Percentiles rank a stretch among this genome's conserved stretches.
Conservation (phyloP, 768 basidiomycete species). For the Leccinum subgranulosum region DNA sequence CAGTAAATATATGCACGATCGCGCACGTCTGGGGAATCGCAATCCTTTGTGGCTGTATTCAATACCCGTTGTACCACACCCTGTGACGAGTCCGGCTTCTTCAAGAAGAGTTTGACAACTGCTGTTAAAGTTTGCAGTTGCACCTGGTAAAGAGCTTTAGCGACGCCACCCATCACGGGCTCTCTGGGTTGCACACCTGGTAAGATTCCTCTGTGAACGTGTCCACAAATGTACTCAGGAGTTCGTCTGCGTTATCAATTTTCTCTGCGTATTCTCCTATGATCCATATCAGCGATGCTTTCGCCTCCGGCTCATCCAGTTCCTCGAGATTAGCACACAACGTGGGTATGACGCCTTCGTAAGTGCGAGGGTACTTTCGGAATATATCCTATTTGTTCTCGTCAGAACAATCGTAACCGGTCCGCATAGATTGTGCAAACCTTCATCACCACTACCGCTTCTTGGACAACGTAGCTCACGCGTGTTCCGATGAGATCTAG, state of each 20-base stretch:
- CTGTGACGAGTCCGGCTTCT: conserved; percentile 91
- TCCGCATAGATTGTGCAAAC: conserved; percentile 37
- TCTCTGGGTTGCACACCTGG: conserved; percentile 45
- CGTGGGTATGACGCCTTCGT: conserved; percentile 95
- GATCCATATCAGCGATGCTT: conserved; percentile 98
- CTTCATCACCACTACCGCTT: conserved; percentile 99
- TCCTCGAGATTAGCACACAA: conserved; percentile 95
- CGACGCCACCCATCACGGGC: background rate
- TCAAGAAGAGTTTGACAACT: conserved; percentile 94
- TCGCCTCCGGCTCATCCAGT: conserved; percentile 96
- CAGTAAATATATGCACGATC: conserved; percentile 99
- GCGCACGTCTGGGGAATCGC: conserved; percentile 94
- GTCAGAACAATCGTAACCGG: background rate
- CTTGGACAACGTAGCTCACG: conserved; percentile 97
- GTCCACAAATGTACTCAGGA: conserved; percentile 87
- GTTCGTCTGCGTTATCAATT: conserved; percentile 95
- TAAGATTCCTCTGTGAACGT: conserved; percentile 93
- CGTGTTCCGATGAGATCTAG: conserved; percentile 90
- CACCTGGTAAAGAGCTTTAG: conserved; percentile 37
- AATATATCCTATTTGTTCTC: conserved; percentile 77
- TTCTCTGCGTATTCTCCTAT: conserved; percentile 98
- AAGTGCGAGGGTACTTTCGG: conserved; percentile 93
- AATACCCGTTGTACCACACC: conserved; percentile 89
- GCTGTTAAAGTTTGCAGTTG: conserved; percentile 87
- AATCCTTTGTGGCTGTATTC: conserved; percentile 93